Base-by-base conservation (phyloP, 352 stramenopile genomes). In the Globisporangium echinulatum region DNA sequence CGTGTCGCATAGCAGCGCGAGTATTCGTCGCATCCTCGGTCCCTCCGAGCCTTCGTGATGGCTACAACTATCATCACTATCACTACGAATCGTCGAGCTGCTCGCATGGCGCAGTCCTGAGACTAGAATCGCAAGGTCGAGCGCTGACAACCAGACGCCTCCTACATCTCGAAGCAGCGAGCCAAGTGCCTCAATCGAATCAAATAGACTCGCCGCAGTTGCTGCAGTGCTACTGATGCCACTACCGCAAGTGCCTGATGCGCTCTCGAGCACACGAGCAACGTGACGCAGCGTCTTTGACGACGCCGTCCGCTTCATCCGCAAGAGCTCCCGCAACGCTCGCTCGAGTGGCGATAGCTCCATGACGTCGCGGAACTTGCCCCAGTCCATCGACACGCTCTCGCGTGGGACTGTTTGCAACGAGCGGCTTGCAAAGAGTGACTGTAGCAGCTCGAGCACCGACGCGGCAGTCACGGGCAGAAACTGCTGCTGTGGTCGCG, bases 361-460 rank as follows among this genome's bases (percentile, higher is more conserved):
- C 56, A 76, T 67, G 7, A 58, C 59, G 8, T 53, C 48, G 8
- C 53, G 64, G 38, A 71, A 76, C 15, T 62, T 57, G 2, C 10
- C 40, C 69, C 69, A 76, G 15, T 72, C 17, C 2, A 73, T 37
- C 25, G 3, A 15, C 4, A 2, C 14, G 38, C 13, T 44, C 33
- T 13, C 14, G 19, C n/a, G 10, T 51, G 17, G 9, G 2, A 14
- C 43, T 7, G 42, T 33, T 33, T 33, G 25, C 25, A 2, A 33
- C 25, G 25, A 33, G 25, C 25, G 3, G 25, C 25, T 11, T 15
- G 38, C 42, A 36, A 64, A 68, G 13, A 52, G 48, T 4, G 7
- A 36, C 47, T 56, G 37, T 8, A 68, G 25, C n/a, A 48, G 11
- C 4, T 49, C n/a, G 6, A 47, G 19, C 17, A 53, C 40, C 2